phyloP scores from a whole-genome alignment of 306 rosid species.

The Rubus idaeus region DNA sequence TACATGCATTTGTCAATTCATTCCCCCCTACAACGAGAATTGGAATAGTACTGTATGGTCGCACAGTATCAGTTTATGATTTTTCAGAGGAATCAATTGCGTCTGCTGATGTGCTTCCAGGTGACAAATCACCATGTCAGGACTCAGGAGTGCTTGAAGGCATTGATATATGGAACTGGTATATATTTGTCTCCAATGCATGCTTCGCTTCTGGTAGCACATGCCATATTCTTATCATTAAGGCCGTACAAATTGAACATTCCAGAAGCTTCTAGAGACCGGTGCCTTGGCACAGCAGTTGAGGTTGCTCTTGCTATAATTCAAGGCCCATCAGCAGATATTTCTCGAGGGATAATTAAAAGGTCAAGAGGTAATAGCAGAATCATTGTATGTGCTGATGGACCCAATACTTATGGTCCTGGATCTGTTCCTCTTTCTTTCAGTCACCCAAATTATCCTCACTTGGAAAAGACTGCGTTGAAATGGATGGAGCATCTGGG shows the following conservation, averaged over 20 bases:
- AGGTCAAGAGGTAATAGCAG: conserved; percentile 89
- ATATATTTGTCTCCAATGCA: conserved; percentile 94
- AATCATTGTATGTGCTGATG: conserved; percentile 92
- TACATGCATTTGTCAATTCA: conserved; percentile 95
- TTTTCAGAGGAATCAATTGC: conserved; percentile 84
- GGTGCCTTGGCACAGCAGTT: conserved; percentile 94
- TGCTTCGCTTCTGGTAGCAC: conserved; percentile 88
- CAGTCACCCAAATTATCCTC: conserved; percentile 87
- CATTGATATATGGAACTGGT: conserved; percentile 87
- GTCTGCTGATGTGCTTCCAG: conserved; percentile 97
- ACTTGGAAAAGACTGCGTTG: conserved; percentile 87
- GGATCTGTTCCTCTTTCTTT: conserved; percentile 95
- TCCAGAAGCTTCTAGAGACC: conserved; percentile 92
- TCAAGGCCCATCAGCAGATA: conserved; percentile 94
- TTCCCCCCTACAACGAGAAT: conserved; percentile 77
- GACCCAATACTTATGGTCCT: conserved; percentile 93
- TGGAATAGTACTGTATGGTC: conserved; percentile 83
- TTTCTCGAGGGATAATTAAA: conserved; percentile 84
- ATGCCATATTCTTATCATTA: conserved; percentile 83
- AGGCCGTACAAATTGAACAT: conserved; percentile 70
- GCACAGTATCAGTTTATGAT: conserved; percentile 88
- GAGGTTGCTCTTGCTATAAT: conserved; percentile 94
- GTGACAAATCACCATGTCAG: conserved; percentile 75
- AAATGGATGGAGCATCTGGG: conserved; percentile 96
- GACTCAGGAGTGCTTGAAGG: conserved; percentile 77